Evolutionary conservation across 2,329 filamentous ascomycete genomes (phyloP).

Genomic region (Aspergillus pseudoterreus): DNA sequence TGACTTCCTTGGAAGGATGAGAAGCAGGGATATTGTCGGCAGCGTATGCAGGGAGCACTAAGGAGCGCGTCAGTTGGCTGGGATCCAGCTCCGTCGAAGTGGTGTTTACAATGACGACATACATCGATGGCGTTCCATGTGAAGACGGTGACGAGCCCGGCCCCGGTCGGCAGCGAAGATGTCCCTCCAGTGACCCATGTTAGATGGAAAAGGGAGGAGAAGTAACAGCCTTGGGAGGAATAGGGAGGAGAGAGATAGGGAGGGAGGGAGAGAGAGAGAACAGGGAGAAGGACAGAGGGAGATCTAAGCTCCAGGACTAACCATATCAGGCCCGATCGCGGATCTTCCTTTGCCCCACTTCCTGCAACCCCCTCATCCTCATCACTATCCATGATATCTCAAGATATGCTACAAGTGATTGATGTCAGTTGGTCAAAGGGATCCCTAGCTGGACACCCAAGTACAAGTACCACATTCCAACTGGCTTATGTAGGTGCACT

Average conservation of each 20-base stretch:
- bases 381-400: background rate
- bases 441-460: background rate
- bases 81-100: constrained; percentile 1
- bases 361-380: background rate
- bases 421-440: background rate
- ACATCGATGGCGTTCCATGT: constrained; percentile 41
- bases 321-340: background rate
- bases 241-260: background rate
- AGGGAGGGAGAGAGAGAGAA: background rate
- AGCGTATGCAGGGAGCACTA: constrained; percentile 42
- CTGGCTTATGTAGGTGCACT: background rate
- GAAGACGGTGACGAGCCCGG: constrained; percentile 27
- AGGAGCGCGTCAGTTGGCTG: constrained; percentile 9
- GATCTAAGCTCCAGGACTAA: background rate
- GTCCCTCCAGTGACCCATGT: constrained; percentile 38
- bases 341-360: background rate
- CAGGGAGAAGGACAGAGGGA: background rate
- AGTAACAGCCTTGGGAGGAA: background rate
- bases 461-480: background rate
- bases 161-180: constrained; percentile 28
- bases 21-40: constrained; percentile 53
- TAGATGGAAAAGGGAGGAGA: background rate
- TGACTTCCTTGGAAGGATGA: constrained; percentile 74
- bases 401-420: background rate
- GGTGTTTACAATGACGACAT: constrained; percentile 20